These are phyloP conservation scores for Daldinia sp. DNA, from an alignment of 2,329 filamentous ascomycete genomes.

Conservation along the genomic window DNA sequence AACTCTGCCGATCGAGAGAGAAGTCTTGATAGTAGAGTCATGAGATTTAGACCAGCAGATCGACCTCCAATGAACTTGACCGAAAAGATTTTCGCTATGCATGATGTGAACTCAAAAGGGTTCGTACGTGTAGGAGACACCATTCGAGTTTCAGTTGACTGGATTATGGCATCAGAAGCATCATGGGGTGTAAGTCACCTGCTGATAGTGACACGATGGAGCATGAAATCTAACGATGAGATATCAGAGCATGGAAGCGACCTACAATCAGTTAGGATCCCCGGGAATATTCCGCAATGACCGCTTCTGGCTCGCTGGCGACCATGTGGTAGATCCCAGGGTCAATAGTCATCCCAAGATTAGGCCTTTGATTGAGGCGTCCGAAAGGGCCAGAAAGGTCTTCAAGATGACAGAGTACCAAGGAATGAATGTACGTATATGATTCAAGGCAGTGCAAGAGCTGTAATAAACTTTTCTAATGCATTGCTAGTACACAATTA, in stretches of 20 bases:
- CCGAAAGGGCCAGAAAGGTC: not conserved
- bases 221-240: not conserved
- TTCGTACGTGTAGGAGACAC: constrained; percentile 2
- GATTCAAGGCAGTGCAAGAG: not conserved
- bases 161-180: constrained; percentile 8
- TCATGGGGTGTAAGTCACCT: not conserved
- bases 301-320: constrained; percentile 3
- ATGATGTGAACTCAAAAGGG: constrained; percentile 3
- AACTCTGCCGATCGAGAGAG: constrained; percentile 6
- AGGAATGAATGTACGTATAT: constrained; percentile 3
- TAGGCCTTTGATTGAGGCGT: not conserved
- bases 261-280: not conserved
- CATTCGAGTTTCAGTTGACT: constrained; percentile 3
- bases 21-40: not conserved
- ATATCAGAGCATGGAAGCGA: constrained; percentile 3
- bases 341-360: not conserved
- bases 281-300: constrained; percentile 3
- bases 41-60: not conserved
- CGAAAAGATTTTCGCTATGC: constrained; percentile 8
- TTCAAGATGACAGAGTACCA: constrained; percentile 7
- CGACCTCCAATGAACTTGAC: constrained; percentile 6
- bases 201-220: not conserved
- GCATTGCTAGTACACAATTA: not conserved
- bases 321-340: constrained; percentile 7
- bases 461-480: not conserved